These are phyloP conservation scores for Cladosporium sp. DNA, from an alignment of 2,329 filamentous ascomycete genomes.

Conservation along the genomic window DNA sequence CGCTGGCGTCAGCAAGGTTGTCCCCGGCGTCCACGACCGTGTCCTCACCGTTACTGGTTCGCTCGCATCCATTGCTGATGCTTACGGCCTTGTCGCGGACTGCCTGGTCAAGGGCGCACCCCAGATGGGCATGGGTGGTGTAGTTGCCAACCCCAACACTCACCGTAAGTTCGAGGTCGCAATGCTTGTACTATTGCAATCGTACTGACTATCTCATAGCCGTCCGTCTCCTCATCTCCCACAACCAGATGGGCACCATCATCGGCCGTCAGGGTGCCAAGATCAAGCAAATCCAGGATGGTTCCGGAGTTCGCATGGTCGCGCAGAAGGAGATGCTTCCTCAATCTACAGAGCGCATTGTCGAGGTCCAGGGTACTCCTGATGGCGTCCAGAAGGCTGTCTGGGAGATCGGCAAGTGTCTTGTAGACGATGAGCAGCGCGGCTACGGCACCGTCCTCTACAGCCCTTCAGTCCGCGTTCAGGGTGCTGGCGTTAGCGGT, in stretches of 20 bases:
- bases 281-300: constrained; percentile 99
- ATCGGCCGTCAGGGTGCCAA: constrained; percentile 95
- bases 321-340: constrained; percentile 99
- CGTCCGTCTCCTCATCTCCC: constrained; percentile 95
- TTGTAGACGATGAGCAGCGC: constrained; percentile 96
- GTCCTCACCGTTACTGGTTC: constrained; percentile 93
- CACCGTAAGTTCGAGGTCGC: constrained; percentile 67
- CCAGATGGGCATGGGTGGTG: constrained; percentile 92
- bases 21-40: constrained; percentile 94
- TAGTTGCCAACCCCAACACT: constrained; percentile 83
- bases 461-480: constrained; percentile 90
- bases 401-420: constrained; percentile 98
- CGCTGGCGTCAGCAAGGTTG: constrained; percentile 97
- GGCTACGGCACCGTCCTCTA: constrained; percentile 96
- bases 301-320: constrained; percentile 96
- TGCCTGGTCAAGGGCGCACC: constrained; percentile 90
- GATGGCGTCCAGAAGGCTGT: constrained; percentile 94
- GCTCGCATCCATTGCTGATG: constrained; percentile 83
- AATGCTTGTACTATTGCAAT: constrained; percentile 37
- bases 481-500: constrained; percentile 59
- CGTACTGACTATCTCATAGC: constrained; percentile 54
- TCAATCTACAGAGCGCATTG: constrained; percentile 96
- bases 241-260: constrained; percentile 99
- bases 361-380: constrained; percentile 92
- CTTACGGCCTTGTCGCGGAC: constrained; percentile 90